Base-by-base conservation (phyloP, 331 rosid genomes). In the Telfairia occidentalis region DNA sequence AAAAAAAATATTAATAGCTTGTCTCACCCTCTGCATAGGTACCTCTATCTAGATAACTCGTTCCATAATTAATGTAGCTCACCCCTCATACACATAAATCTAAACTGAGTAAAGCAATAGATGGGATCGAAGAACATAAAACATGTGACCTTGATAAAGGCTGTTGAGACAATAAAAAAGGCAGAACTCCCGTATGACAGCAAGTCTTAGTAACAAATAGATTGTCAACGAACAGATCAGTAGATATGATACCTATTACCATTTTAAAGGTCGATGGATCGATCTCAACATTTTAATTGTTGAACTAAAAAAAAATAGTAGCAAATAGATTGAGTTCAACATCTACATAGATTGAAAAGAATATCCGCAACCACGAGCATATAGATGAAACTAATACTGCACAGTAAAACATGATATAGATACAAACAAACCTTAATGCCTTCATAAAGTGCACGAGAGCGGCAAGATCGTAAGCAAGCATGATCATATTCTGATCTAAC, bases 361-460 rank as follows among this genome's bases (percentile, higher is more conserved):
- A 10, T 23, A n/a, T n/a, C 23, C 74, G 13, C 30, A 72, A 66
- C 69, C 23, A 3, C 24, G 12, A 65, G 19, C 32, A 37, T 19
- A 50, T 7, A 71, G 9, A 29, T 5, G 43, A 18, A 49, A 28
- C 7, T 35, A 23, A 52, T 21, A 38, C 28, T 24, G 24, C 8
- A 69, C 74, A 32, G 16, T 73, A 23, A 8, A 35, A 53, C 19
- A 37, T 37, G n/a, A 74, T 7, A 19, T 3, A 13, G 9, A 52
- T 40, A 37, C 49, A 74, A 12, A 53, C 88, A 74, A 77, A 95
- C 99, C 99, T 95, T 95, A 43, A 95, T 92, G 80, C 99, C 99
- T 87, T 95, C 97, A 80, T 95, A 95, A 16, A 95, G 91, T 72
- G 99, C 99, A 73, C 99, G 96, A 48, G 99, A 95, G 50, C 97